phyloP scores from a whole-genome alignment of 208 protist genomes.

The Sergeia podlipaevii region DNA sequence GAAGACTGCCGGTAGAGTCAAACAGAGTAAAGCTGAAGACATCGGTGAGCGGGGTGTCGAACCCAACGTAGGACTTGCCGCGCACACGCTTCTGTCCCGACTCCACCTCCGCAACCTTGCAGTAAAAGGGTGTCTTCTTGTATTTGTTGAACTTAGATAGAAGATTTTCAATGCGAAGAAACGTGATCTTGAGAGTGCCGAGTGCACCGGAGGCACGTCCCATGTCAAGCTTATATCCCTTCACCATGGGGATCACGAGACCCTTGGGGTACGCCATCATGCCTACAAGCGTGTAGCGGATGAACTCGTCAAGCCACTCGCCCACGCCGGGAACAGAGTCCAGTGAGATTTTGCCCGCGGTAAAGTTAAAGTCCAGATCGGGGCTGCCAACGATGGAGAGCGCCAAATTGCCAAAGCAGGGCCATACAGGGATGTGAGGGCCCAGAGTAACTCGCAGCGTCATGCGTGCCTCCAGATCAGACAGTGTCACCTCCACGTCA shows the following conservation, averaged over 20 bases:
- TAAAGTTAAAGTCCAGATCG: conserved; percentile 58
- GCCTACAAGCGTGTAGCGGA: conserved; percentile 59
- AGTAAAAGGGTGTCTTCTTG: conserved; percentile 65
- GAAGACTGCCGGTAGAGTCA: conserved; percentile 44
- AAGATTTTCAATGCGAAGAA: conserved; percentile 41
- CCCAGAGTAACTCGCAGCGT: conserved; percentile 48
- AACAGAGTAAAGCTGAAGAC: conserved; percentile 60
- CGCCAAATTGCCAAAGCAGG: conserved; percentile 59
- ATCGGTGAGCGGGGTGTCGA: conserved; percentile 39
- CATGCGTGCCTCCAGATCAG: conserved; percentile 54
- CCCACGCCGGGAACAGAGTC: conserved; percentile 59
- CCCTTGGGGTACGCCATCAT: conserved; percentile 61
- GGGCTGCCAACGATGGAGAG: conserved; percentile 60
- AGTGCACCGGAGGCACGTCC: conserved; percentile 37
- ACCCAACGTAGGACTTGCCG: conserved; percentile 45
- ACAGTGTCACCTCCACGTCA: conserved; percentile 53
- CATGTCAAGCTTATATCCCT: conserved; percentile 39
- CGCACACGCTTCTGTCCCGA: conserved; percentile 36
- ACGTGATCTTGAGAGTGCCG: conserved; percentile 47
- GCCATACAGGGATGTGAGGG: conserved; percentile 67
- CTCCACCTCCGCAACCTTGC: conserved; percentile 42
- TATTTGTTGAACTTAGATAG: conserved; percentile 45
- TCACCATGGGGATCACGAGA: conserved; percentile 44
- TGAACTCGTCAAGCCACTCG: conserved; percentile 59
- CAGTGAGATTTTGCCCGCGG: conserved; percentile 46